Percentiles rank a stretch among this genome's conserved stretches.
These are phyloP conservation scores for Melanogaster broomeanus DNA, from an alignment of 768 basidiomycete species.

Conservation along the genomic window DNA sequence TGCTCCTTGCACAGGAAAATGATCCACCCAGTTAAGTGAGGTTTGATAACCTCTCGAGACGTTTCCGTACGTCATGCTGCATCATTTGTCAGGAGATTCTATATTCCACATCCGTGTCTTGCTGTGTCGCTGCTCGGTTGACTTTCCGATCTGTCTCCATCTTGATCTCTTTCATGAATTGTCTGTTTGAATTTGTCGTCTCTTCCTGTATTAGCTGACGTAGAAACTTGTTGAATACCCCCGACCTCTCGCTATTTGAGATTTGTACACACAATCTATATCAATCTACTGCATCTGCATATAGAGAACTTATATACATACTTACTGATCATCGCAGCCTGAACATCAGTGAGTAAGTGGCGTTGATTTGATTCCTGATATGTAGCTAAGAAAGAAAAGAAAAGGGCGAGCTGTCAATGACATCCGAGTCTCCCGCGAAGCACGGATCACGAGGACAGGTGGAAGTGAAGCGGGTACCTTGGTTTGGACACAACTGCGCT, in stretches of 20 bases:
- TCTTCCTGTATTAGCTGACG: not conserved
- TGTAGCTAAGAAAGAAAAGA: not conserved
- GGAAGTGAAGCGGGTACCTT: not conserved
- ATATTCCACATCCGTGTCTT: not conserved
- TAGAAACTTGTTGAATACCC: not conserved
- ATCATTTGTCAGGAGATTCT: not conserved
- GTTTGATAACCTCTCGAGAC: not conserved
- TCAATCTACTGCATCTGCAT: not conserved
- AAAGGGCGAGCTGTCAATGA: no score
- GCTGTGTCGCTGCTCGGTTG: not conserved
- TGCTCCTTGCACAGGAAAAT: slow-evolving; percentile 20
- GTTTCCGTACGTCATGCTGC: not conserved
- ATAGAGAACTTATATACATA: no score
- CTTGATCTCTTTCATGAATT: not conserved
- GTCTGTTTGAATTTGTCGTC: not conserved
- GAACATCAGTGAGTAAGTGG: not conserved
- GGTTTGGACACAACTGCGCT: not conserved
- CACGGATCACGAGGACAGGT: not conserved
- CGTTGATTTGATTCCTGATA: not conserved
- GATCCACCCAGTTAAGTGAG: not conserved
- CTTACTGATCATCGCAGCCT: not conserved
- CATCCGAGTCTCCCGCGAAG: not conserved
- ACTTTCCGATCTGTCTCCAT: not conserved
- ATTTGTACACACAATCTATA: not conserved
- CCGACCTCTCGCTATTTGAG: not conserved